A percentile compares a stretch with the other conserved stretches of the same genome.
Evolutionary conservation across 331 rosid genomes (phyloP).

Genomic region (Telfairia occidentalis): DNA sequence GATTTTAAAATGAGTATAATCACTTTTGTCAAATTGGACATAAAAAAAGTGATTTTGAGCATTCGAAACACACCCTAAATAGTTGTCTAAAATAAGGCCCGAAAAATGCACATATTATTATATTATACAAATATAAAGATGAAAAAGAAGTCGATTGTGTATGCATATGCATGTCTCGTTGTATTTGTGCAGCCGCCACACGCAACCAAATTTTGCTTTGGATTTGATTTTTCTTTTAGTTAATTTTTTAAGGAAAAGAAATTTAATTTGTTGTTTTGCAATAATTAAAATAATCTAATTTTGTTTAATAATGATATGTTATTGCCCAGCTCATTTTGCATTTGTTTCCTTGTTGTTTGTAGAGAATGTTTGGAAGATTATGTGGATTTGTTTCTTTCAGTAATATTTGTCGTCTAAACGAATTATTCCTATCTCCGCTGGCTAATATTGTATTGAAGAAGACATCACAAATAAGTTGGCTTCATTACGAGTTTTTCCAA

Average conservation of each 20-base stretch:
- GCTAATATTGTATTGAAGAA: background rate
- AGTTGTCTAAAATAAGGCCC: background rate
- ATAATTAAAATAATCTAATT: background rate
- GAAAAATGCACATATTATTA: background rate
- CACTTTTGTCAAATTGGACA: no score
- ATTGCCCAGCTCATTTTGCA: background rate
- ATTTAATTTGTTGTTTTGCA: background rate
- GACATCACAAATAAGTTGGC: background rate
- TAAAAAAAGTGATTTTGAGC: no score
- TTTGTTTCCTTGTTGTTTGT: slow-evolving; percentile 29
- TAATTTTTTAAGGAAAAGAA: background rate
- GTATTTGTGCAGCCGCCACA: background rate
- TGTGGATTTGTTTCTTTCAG: background rate
- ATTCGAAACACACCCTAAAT: no score
- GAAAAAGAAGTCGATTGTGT: background rate
- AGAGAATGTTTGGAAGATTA: slow-evolving; percentile 14
- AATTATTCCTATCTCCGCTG: background rate
- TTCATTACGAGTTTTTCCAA: background rate
- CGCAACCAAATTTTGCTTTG: background rate
- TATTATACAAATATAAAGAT: background rate
- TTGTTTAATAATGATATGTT: background rate
- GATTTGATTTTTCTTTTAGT: background rate
- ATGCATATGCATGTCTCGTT: background rate
- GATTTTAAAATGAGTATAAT: no score
- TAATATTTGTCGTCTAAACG: background rate